Percentiles rank a stretch among this genome's conserved stretches.
phyloP scores from a whole-genome alignment of 2,329 filamentous ascomycete genomes.

The Coniochaeta pulveracea region DNA sequence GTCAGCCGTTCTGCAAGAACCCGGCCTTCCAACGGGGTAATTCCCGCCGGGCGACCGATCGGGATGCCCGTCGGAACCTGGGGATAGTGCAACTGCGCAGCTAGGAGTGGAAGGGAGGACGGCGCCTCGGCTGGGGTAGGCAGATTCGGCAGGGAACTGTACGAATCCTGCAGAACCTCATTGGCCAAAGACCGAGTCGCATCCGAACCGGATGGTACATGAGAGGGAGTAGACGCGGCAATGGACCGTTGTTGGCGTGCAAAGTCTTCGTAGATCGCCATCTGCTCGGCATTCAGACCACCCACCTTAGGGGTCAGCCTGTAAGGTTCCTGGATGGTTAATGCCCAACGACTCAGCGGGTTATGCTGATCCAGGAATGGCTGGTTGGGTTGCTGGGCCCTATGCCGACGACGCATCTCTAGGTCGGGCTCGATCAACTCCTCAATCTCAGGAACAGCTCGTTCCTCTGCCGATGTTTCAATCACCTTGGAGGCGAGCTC shows the following conservation, averaged over 20 bases:
- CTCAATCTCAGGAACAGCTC: constrained; percentile 88
- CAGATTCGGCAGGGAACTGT: constrained; percentile 41
- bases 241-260: constrained; percentile 66
- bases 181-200: constrained; percentile 50
- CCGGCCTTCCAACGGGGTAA: constrained; percentile 39
- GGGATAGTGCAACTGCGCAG: constrained; percentile 41
- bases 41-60: constrained; percentile 36
- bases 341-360: constrained; percentile 73
- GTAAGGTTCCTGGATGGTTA: constrained; percentile 88
- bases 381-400: constrained; percentile 64
- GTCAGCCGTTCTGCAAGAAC: constrained; percentile 41
- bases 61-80: constrained; percentile 35
- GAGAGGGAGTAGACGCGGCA: constrained; percentile 41
- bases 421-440: constrained; percentile 78
- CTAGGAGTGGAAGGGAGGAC: constrained; percentile 28
- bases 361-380: constrained; percentile 65
- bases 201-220: constrained; percentile 47
- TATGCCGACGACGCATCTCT: constrained; percentile 66
- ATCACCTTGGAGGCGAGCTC: constrained; percentile 89
- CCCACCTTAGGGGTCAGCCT: constrained; percentile 59
- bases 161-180: constrained; percentile 53
- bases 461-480: constrained; percentile 89
- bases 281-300: constrained; percentile 81
- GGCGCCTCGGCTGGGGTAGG: constrained; percentile 50
- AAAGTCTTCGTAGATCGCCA: constrained; percentile 96